Evolutionary conservation across 306 rosid genomes (phyloP), one percentile per base, ranked within the genome.

Genomic region (Ochetophila trinervis): DNA sequence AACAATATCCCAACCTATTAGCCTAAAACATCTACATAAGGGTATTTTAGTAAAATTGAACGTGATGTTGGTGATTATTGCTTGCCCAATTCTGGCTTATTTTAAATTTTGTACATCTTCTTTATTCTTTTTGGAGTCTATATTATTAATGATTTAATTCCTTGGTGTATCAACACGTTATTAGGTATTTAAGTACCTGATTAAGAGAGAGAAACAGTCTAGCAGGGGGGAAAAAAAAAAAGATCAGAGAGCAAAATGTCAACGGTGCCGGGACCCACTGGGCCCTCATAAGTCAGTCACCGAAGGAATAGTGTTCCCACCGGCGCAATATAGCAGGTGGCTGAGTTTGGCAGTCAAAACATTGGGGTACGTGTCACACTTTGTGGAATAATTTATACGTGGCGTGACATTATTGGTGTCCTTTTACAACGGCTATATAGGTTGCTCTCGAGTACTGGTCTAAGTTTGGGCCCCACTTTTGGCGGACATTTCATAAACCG

Each of bases 201-300:
- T 60, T 53, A 42, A 61, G 32, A 10, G 45, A 40, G 45, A 40
- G 45, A 40, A 44, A 44, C 61, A 60, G 32, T 58, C 3, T 47
- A 19, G 62, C 44, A 57, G 44, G 60, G 60, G 0, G 24, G 35
- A 24, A 7, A 22, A 34, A 36, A 17, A 60, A 36, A 40, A 12
- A 40, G 45, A 40, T 22, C 20, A 8, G 34, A 10, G 20, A 21
- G 0, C 5, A 5, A 32, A n/a, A 69, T 72, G 88, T 85, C 95
- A 88, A 88, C 88, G 71, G 45, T 0, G 54, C 0, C 63, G 76
- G 90, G 86, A 34, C 79, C 82, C 60, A 16, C 27, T 20, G 76
- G 76, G 23, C 16, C 72, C 76, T 53, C 50, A 7, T 27, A 5
- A 18, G 49, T 40, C 76, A 55, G 69, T 34, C 59, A 65, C 69